These are phyloP conservation scores for Durotheca rogersii DNA, from an alignment of 495 filamentous ascomycete genomes.

Conservation along the genomic window DNA sequence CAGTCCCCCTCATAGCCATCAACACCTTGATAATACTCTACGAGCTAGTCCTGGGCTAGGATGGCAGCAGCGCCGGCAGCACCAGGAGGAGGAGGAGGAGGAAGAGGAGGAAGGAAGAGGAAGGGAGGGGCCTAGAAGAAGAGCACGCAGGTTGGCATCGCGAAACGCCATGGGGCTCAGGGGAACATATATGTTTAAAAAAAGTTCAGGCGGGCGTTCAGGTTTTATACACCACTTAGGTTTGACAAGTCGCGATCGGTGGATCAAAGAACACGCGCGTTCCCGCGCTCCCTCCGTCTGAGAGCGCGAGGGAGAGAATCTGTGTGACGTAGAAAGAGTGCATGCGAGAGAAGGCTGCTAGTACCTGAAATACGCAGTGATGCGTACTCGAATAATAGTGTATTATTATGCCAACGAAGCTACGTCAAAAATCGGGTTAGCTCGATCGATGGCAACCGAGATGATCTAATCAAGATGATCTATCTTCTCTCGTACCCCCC, in stretches of 20 bases:
- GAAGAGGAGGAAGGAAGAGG: too few species aligned
- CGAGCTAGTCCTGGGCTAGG: constrained; percentile 78
- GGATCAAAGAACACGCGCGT: too few species aligned
- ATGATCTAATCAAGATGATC: too few species aligned
- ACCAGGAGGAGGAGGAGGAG: too few species aligned
- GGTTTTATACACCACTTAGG: constrained; percentile 21
- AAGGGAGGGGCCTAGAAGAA: too few species aligned
- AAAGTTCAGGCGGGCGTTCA: constrained; percentile 21
- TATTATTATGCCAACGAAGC: neutral
- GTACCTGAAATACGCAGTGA: neutral
- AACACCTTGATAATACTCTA: constrained; percentile 90
- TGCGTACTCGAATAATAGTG: constrained; percentile 7
- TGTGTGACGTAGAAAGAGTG: too few species aligned
- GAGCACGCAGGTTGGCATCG: neutral
- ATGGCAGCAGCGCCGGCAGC: too few species aligned
- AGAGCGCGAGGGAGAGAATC: too few species aligned
- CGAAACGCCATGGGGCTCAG: constrained; percentile 6
- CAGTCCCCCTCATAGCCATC: constrained; percentile 91
- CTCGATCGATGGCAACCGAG: constrained; percentile 7
- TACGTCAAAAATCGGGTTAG: neutral
- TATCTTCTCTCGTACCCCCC: constrained; percentile 2
- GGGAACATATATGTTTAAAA: too few species aligned
- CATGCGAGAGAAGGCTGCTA: too few species aligned
- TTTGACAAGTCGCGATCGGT: too few species aligned
- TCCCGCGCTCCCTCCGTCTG: too few species aligned